Evolutionary conservation across 495 filamentous ascomycete genomes (phyloP).

Genomic region (Viridothelium virens): DNA sequence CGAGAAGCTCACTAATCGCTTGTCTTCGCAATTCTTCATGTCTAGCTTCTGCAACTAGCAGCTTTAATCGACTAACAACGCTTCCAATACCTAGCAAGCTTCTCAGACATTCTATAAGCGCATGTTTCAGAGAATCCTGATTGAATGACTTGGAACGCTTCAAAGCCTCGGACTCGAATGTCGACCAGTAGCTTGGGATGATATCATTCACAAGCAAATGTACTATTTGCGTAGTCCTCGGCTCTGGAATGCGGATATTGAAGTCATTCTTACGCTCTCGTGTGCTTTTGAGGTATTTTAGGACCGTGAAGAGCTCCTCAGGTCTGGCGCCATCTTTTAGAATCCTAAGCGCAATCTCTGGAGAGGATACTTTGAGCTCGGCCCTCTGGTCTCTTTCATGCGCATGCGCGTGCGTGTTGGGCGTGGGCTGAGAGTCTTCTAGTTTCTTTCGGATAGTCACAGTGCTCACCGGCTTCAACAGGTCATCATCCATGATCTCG

Average conservation of each 20-base stretch:
- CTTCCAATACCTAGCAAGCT: constrained; percentile 68
- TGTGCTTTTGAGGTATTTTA: constrained; percentile 47
- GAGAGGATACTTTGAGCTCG: constrained; percentile 30
- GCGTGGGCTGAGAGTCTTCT: no score
- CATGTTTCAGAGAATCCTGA: background rate
- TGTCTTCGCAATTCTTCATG: constrained; percentile 24
- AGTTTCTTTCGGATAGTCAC: constrained; percentile 1
- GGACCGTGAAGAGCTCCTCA: constrained; percentile 44
- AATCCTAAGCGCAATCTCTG: constrained; percentile 53
- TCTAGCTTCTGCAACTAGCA: constrained; percentile 27
- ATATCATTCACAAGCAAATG: constrained; percentile 60
- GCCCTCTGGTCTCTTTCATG: background rate
- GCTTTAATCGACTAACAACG: constrained; percentile 53
- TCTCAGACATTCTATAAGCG: constrained; percentile 59
- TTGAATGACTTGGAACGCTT: background rate
- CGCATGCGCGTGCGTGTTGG: no score
- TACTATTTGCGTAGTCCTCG: constrained; percentile 61
- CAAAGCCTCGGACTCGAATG: background rate
- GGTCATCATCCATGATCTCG: constrained; percentile 33
- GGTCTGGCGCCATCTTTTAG: constrained; percentile 59
- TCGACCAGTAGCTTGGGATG: constrained; percentile 70
- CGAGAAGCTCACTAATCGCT: constrained; percentile 36
- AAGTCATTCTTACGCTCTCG: constrained; percentile 36
- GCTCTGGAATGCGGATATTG: constrained; percentile 54
- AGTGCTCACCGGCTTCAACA: constrained; percentile 31